Base-by-base conservation (phyloP, 2,329 filamentous ascomycete species). In the Aureobasidium sp. region DNA sequence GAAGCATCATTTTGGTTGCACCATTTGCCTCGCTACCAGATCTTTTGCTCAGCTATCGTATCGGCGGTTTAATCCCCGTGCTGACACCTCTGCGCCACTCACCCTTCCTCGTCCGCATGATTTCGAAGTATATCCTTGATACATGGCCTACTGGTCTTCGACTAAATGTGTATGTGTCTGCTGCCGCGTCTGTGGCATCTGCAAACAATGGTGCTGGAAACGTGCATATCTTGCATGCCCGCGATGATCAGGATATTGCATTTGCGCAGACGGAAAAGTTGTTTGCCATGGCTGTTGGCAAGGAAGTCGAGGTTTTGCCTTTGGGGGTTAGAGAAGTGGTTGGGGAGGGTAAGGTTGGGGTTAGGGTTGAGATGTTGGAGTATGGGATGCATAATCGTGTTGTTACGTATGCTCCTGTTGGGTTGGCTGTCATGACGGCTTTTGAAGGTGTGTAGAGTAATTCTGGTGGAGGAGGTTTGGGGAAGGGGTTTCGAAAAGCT, bases 181-280 rank as follows among this genome's bases (percentile, higher is more conserved):
- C 66, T 81, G 39, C 61, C 11, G 37, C 47, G 75, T 72, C 44
- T 72, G 74, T 64, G 19, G 35, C 37, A 2, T 19, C 61, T 15
- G 59, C 66, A 85, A 75, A 64, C 78, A 53, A 35, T 14, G 60
- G 63, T 19, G 63, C 17, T 11, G 71, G 70, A 6, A 67, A 86
- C 24, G 75, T 97, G 22, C 85, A 83, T 47, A 77, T 97, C 45
- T 76, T 97, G 2, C 93, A 97, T 68, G 89, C 91, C 17, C 81
- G 82, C 60, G 84, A 96, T 69, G 93, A 97, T 71, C 77, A 78
- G 63, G 90, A 96, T 67, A 96, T 97, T 63, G 86, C 89, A 0
- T 93, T 85, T 76, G 81, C 77, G 1, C 86, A 91, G 69, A 85
- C 85, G 47, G 82, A 87, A 67, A 79, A 78, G 66, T 74, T 90